Percentiles rank a stretch among this genome's conserved stretches.
Evolutionary conservation across 2,329 filamentous ascomycete genomes (phyloP).

Genomic region (Anisogramma anomala): DNA sequence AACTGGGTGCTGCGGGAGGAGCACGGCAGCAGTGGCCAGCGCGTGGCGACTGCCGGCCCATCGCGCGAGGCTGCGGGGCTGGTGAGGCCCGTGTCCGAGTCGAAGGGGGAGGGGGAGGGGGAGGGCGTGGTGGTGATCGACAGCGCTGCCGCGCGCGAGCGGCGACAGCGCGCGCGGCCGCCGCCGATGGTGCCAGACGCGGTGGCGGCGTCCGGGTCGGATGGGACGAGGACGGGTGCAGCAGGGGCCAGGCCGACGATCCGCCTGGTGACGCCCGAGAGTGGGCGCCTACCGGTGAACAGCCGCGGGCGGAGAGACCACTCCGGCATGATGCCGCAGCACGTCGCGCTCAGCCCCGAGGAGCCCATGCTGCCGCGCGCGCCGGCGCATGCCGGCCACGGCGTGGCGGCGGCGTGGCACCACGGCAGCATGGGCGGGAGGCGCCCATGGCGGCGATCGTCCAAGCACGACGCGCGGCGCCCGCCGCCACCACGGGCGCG

Average conservation of each 20-base stretch:
- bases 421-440: too few species aligned
- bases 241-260: constrained; percentile 3
- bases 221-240: background rate
- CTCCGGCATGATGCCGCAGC: constrained; percentile 20
- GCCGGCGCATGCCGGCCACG: background rate
- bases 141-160: constrained; percentile 15
- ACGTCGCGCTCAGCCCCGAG: constrained; percentile 11
- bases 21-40: too few species aligned
- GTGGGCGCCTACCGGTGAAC: constrained; percentile 12
- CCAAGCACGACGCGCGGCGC: background rate
- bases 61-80: constrained; percentile 20
- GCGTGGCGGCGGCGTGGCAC: constrained; percentile 14
- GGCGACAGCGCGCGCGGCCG: constrained; percentile 12
- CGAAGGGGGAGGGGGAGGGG: constrained; percentile 7
- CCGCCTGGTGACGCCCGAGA: constrained; percentile 11
- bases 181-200: constrained; percentile 8
- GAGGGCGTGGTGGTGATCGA: constrained; percentile 3
- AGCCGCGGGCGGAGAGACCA: constrained; percentile 21
- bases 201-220: constrained; percentile 19
- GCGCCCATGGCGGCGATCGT: constrained; percentile 10
- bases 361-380: constrained; percentile 16
- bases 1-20: constrained; percentile 40
- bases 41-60: too few species aligned
- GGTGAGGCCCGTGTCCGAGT: constrained; percentile 14
- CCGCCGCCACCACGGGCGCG: too few species aligned